phyloP scores from a whole-genome alignment of 495 filamentous ascomycete species.

The Rostrohypoxylon terebratum region DNA sequence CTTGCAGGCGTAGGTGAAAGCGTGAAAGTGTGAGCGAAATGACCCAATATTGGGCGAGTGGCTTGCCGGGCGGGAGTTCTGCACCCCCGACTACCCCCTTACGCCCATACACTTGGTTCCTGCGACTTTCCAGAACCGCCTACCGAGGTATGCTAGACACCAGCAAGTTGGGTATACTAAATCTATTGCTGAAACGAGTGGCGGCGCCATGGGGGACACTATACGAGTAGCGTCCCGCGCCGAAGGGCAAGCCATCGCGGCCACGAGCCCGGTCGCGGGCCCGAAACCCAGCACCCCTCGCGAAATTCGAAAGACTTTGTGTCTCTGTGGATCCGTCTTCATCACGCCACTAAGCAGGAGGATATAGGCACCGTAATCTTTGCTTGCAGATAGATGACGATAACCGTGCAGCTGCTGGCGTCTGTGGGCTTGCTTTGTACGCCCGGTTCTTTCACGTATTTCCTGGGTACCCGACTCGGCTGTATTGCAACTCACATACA shows the following conservation, averaged over 20 bases:
- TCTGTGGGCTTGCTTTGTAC: slow-evolving; percentile 25
- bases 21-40: not conserved
- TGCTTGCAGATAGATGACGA: slow-evolving; percentile 43
- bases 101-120: slow-evolving; percentile 2
- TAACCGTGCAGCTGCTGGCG: slow-evolving; percentile 46
- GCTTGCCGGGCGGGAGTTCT: slow-evolving; percentile 30
- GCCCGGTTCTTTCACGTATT: slow-evolving; percentile 46
- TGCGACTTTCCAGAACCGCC: slow-evolving; percentile 22
- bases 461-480: slow-evolving; percentile 46
- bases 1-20: slow-evolving; percentile 2
- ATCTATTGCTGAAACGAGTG: slow-evolving; percentile 42
- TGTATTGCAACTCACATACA: slow-evolving; percentile 40
- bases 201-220: slow-evolving; percentile 39
- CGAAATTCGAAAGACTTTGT: slow-evolving; percentile 8
- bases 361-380: slow-evolving; percentile 19
- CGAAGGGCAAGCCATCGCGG: slow-evolving; percentile 40
- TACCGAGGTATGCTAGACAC: slow-evolving; percentile 23
- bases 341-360: slow-evolving; percentile 39
- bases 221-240: slow-evolving; percentile 45
- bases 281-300: slow-evolving; percentile 26
- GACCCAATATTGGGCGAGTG: slow-evolving; percentile 16
- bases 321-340: slow-evolving; percentile 22
- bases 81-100: slow-evolving; percentile 11
- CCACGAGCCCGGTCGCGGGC: slow-evolving; percentile 41
- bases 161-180: slow-evolving; percentile 18